Evolutionary conservation across 2,329 filamentous ascomycete species (phyloP).

Genomic region (Botrytis porri): DNA sequence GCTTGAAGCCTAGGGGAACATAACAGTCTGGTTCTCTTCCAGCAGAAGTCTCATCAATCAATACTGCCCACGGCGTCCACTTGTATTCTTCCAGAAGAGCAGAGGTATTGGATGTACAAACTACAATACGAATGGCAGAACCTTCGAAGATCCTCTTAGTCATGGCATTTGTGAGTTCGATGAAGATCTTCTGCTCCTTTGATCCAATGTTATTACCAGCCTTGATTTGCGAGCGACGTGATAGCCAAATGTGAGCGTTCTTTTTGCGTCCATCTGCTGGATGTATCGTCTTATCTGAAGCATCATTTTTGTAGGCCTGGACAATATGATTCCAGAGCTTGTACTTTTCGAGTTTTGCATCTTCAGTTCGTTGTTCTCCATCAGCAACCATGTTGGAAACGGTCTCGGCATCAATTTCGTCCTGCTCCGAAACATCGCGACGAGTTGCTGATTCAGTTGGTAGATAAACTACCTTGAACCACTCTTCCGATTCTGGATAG

Average conservation of each 20-base stretch:
- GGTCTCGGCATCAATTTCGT: neutral
- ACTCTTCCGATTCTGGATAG: neutral
- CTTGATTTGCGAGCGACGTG: neutral
- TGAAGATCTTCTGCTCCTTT: constrained; percentile 10
- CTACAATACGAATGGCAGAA: constrained; percentile 14
- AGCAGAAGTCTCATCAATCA: constrained; percentile 22
- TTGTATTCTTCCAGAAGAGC: neutral
- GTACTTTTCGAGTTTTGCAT: neutral
- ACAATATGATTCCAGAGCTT: constrained; percentile 2
- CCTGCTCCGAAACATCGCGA: neutral
- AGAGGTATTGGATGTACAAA: constrained; percentile 21
- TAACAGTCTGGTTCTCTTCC: neutral
- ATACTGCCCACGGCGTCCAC: neutral
- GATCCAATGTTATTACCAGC: neutral
- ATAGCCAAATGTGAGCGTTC: constrained; percentile 13
- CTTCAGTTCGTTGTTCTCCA: neutral
- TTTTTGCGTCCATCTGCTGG: neutral
- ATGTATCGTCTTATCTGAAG: neutral
- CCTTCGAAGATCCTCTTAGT: neutral
- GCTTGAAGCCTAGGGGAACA: no score
- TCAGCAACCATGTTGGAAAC: neutral
- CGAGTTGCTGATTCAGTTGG: neutral
- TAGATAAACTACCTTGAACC: constrained; percentile 7
- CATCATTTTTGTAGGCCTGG: neutral
- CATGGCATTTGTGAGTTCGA: neutral